Evolutionary conservation across 345 rosid species (phyloP).

Genomic region (Arabidopsis thaliana): DNA sequence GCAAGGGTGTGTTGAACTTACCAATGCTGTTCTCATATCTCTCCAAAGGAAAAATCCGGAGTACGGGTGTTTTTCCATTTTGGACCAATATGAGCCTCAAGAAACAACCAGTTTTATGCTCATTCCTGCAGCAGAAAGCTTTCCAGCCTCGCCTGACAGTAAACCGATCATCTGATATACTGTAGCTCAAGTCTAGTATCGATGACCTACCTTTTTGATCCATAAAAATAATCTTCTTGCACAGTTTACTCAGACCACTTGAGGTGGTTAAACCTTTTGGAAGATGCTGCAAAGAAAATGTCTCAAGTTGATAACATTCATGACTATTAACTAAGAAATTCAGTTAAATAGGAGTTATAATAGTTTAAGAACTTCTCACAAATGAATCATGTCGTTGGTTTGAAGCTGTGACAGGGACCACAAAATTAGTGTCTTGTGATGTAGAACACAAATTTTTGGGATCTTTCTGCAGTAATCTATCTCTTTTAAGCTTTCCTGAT

Average conservation of each 20-base stretch:
- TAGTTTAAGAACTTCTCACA: neutral
- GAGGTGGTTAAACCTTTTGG: neutral
- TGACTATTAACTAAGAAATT: too few relatives aligned
- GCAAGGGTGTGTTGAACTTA: neutral
- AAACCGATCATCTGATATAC: neutral
- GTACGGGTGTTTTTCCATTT: neutral
- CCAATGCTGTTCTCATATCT: neutral
- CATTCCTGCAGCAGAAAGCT: slow-evolving; percentile 12
- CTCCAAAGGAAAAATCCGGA: neutral
- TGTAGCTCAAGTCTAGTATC: neutral
- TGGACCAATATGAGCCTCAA: neutral
- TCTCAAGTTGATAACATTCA: too few relatives aligned
- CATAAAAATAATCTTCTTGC: neutral
- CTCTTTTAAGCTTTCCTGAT: neutral
- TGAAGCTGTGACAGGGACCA: neutral
- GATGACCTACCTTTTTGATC: slow-evolving; percentile 1
- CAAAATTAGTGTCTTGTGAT: neutral
- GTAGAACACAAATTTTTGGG: too few relatives aligned
- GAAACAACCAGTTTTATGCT: neutral
- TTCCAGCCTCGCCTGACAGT: neutral
- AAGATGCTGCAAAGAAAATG: too few relatives aligned
- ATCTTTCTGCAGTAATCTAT: neutral
- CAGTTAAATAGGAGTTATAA: neutral
- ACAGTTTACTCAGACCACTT: neutral
- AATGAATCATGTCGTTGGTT: neutral